phyloP scores from a whole-genome alignment of 768 basidiomycete genomes.

The Auricularia auricula-judae region DNA sequence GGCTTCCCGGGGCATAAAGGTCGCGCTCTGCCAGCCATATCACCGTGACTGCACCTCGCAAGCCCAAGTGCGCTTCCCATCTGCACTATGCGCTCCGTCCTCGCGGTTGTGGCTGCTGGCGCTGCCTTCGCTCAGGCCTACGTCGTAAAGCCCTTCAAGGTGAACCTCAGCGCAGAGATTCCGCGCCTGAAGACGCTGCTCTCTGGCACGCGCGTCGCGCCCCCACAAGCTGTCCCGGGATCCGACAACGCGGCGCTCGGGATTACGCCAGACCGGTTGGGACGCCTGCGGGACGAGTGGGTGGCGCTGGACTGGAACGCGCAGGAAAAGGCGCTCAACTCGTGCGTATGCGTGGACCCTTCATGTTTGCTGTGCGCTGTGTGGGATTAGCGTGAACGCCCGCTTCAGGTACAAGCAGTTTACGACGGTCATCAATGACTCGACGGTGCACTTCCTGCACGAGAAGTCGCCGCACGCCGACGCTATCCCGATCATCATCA shows the following conservation, averaged over 20 bases:
- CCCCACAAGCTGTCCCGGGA: neutral
- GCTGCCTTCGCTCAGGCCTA: neutral
- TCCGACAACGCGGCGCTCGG: neutral
- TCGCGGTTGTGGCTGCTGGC: neutral
- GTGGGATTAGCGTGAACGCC: neutral
- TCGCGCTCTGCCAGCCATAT: too few species aligned
- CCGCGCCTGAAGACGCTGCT: neutral
- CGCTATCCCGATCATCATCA: conserved; percentile 6
- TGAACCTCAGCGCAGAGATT: neutral
- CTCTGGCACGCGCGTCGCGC: neutral
- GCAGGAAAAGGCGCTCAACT: neutral
- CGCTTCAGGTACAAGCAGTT: neutral
- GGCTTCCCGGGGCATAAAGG: too few species aligned
- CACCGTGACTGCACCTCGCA: neutral
- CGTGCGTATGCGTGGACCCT: neutral
- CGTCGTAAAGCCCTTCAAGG: neutral
- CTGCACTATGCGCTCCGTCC: neutral
- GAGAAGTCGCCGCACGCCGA: neutral
- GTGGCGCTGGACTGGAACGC: neutral
- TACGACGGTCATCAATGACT: neutral
- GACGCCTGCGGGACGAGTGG: neutral
- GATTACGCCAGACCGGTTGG: neutral
- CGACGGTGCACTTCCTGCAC: neutral
- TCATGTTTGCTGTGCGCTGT: neutral
- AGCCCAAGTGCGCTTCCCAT: neutral